A percentile compares a stretch with the other conserved stretches of the same genome.
Conservation (phyloP, 768 basidiomycete genomes). For the Lactifluus subvellereus region DNA sequence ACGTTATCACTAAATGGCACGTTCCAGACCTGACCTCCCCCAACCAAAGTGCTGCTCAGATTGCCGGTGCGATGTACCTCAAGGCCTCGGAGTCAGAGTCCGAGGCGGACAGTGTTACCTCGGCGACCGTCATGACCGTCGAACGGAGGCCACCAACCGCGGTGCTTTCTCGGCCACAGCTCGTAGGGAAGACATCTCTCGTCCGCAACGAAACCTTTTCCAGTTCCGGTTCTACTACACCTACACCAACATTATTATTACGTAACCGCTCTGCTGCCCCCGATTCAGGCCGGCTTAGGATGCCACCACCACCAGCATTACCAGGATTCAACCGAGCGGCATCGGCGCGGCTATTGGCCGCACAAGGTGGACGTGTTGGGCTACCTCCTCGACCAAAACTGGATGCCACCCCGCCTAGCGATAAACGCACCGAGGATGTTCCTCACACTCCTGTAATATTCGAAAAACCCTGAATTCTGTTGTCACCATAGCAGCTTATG, state of each 20-base stretch:
- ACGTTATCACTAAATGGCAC: neutral
- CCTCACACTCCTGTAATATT: neutral
- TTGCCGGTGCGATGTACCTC: neutral
- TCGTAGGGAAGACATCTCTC: neutral
- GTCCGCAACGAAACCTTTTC: neutral
- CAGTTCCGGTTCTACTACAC: neutral
- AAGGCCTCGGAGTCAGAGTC: constrained; percentile 5
- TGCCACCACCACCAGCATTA: neutral
- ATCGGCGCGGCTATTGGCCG: neutral
- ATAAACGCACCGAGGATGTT: neutral
- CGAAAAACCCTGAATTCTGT: neutral
- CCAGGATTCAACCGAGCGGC: neutral
- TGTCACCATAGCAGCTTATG: neutral
- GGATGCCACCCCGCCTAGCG: neutral
- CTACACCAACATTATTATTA: neutral
- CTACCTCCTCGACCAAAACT: constrained; percentile 28
- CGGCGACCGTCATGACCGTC: constrained; percentile 17
- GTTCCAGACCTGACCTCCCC: constrained; percentile 35
- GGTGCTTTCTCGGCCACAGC: constrained; percentile 3
- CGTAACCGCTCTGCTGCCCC: neutral
- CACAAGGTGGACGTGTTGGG: constrained; percentile 8
- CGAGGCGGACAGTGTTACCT: constrained; percentile 5
- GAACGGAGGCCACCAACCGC: constrained; percentile 15
- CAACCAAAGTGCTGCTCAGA: constrained; percentile 10
- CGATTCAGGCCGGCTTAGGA: neutral